Evolutionary conservation across 768 basidiomycete species (phyloP), one percentile per base, ranked within the genome.

Genomic region (Rhizopogon vulgaris): DNA sequence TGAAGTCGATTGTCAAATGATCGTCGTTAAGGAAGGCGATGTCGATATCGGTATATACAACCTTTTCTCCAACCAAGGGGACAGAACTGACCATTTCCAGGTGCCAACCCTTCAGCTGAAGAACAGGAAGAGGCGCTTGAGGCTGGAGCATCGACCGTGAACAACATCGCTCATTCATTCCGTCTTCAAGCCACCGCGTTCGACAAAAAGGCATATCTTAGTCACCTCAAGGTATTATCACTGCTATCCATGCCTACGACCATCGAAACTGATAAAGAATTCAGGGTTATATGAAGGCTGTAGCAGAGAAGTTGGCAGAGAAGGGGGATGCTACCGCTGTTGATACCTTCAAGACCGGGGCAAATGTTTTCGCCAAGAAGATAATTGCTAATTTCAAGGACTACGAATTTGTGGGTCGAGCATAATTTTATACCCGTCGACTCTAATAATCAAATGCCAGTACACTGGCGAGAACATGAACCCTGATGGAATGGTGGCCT

Each of bases 91-190:
- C 17, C 10, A 6, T 15, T 12, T 51, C 10, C 58, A 94, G 92
- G 94, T 67, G 93, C 88, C 52, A 95, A 97, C 71, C 87, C 94
- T 38, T 97, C 94, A 41, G 74, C 84, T 6, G 95, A 98, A 73
- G 95, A 96, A 48, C 73, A 73, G 42, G 84, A 82, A 0, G 96
- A 98, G 50, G 75, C 74, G 25, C 68, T 94, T 51, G 94, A 93
- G 68, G 87, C 89, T 1, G 90, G 89, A 56, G 75, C 80, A n/a
- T 4, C 46, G 12, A 73, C 73, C 52, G 86, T 95, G 65, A 98
- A 94, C 85, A 92, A 98, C 70, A 78, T 98, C 58, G 83, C 84
- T 48, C 73, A 91, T 76, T 93, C 93, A 38, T 94, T 94, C 84
- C 87, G 94, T 61, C 85, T 99, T 54, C 81, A 87, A 62, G 17